Percentiles rank a stretch among this genome's conserved stretches.
Conservation (phyloP, 2,329 filamentous ascomycete genomes). For the Elsinoe batatas region DNA sequence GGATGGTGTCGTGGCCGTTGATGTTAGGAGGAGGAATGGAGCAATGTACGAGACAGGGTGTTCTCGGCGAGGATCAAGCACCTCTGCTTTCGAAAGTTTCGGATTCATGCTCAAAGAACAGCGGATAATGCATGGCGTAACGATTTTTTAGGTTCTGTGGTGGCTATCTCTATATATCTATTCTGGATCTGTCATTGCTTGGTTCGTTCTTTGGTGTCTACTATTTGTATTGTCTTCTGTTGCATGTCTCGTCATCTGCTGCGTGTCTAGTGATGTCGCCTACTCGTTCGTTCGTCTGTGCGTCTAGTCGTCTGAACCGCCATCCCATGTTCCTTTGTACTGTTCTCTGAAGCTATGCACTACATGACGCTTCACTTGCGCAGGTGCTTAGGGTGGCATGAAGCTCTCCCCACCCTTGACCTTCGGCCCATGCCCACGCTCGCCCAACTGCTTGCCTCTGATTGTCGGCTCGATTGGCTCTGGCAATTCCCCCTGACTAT, state of each 20-base stretch:
- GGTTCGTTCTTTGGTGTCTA: not conserved
- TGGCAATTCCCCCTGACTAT: not conserved
- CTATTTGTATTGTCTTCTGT: no score
- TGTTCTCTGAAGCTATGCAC: no score
- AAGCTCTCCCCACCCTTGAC: slow-evolving; percentile 11
- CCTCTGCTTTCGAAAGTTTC: no score
- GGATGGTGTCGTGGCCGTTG: not conserved
- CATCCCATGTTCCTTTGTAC: not conserved
- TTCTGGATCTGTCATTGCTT: not conserved
- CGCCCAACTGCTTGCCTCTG: slow-evolving; percentile 13
- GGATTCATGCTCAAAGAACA: not conserved
- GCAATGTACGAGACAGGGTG: not conserved
- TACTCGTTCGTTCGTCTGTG: not conserved
- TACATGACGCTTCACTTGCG: no score
- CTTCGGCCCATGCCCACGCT: slow-evolving; percentile 16
- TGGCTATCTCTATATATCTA: not conserved
- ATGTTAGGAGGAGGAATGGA: not conserved
- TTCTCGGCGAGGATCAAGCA: no score
- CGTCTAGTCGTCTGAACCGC: not conserved
- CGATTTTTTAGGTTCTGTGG: not conserved
- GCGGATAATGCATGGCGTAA: not conserved
- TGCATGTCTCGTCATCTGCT: no score
- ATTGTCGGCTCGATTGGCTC: slow-evolving; percentile 1
- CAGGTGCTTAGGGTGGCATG: slow-evolving; percentile 5
- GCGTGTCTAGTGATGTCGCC: no score